phyloP scores from a whole-genome alignment of 2,329 filamentous ascomycete species.

The Dothistroma septosporum region DNA sequence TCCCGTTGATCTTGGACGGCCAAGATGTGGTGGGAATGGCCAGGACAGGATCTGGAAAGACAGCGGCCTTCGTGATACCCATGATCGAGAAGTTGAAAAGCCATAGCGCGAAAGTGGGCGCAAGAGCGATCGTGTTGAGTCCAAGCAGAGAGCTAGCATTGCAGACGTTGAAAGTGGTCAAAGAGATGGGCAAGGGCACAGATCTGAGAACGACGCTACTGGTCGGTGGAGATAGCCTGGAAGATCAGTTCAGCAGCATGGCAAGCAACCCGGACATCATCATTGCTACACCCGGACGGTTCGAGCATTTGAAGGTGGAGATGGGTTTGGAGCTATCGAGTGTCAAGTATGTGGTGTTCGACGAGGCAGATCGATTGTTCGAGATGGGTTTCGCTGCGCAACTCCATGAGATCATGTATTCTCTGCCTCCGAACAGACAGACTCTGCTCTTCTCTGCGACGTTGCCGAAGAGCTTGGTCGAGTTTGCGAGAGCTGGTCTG shows the following conservation, averaged over 20 bases:
- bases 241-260: slow-evolving; percentile 93
- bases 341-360: slow-evolving; percentile 91
- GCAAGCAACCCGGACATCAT: slow-evolving; percentile 93
- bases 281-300: slow-evolving; percentile 93
- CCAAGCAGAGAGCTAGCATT: slow-evolving; percentile 91
- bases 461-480: slow-evolving; percentile 85
- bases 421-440: slow-evolving; percentile 77
- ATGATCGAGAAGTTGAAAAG: slow-evolving; percentile 93
- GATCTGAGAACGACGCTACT: slow-evolving; percentile 86
- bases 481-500: slow-evolving; percentile 88
- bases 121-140: slow-evolving; percentile 81
- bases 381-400: slow-evolving; percentile 98
- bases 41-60: slow-evolving; percentile 97
- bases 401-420: slow-evolving; percentile 85
- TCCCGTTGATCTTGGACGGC: slow-evolving; percentile 81
- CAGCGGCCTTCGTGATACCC: slow-evolving; percentile 93
- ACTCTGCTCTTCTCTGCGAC: slow-evolving; percentile 95
- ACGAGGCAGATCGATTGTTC: slow-evolving; percentile 93
- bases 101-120: slow-evolving; percentile 81
- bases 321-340: slow-evolving; percentile 91
- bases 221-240: slow-evolving; percentile 90
- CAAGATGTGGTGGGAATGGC: slow-evolving; percentile 99
- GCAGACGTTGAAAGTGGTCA: slow-evolving; percentile 93
- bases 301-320: slow-evolving; percentile 93
- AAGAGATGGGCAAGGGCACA: slow-evolving; percentile 85